phyloP scores from a whole-genome alignment of 2,329 filamentous ascomycete genomes.

The Parastagonospora nodorum region DNA sequence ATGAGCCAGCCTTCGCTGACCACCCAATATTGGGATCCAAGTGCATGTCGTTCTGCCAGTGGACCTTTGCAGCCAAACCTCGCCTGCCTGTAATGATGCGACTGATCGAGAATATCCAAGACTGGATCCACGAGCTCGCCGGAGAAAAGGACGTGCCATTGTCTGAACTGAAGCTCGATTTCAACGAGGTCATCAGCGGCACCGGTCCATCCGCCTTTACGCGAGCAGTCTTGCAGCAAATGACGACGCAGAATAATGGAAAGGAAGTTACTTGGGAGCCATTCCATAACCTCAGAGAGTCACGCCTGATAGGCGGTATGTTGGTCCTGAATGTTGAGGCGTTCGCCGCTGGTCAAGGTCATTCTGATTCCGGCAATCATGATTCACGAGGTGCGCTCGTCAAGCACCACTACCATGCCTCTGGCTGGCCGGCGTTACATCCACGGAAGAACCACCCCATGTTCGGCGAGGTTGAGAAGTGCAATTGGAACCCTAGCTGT shows the following conservation, averaged over 20 bases:
- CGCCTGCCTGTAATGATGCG: conserved; percentile 69
- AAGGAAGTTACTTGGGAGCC: conserved; percentile 62
- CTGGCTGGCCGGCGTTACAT: conserved; percentile 70
- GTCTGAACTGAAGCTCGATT: conserved; percentile 67
- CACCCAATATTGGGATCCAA: conserved; percentile 71
- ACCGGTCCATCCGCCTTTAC: conserved; percentile 75
- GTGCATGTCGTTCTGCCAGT: conserved; percentile 73
- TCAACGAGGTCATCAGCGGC: conserved; percentile 74
- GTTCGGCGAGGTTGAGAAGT: conserved; percentile 72
- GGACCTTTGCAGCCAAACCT: conserved; percentile 75
- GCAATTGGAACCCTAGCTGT: conserved; percentile 71
- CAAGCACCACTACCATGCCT: conserved; percentile 77
- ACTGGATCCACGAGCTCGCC: conserved; percentile 66
- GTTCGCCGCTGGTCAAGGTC: conserved; percentile 74
- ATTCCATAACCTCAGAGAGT: conserved; percentile 70
- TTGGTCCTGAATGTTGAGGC: conserved; percentile 73
- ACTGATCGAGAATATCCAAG: conserved; percentile 70
- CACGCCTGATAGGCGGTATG: conserved; percentile 66
- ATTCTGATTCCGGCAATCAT: conserved; percentile 74
- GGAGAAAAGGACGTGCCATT: conserved; percentile 63
- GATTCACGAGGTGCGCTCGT: conserved; percentile 69
- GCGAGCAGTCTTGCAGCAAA: conserved; percentile 66
- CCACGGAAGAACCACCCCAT: conserved; percentile 70
- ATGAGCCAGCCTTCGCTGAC: conserved; percentile 67
- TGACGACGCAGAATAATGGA: conserved; percentile 57